Percentiles rank a stretch among this genome's conserved stretches.
Evolutionary conservation across 805 yeast genomes (phyloP).

Genomic region (Ogataea nitratoaversa): DNA sequence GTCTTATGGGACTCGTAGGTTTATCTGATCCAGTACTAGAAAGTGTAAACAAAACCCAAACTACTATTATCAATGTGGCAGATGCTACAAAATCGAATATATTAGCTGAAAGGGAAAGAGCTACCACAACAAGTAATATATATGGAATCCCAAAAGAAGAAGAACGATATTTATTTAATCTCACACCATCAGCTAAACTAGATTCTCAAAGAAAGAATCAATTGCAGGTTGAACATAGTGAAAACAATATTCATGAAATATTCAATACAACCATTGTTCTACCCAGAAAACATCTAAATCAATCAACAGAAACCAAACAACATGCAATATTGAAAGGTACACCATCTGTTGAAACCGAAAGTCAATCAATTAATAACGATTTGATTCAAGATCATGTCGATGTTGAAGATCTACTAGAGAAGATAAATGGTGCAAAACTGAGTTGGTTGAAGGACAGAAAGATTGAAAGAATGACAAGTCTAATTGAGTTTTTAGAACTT

Average conservation of each 20-base stretch:
- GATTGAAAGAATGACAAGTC: slow-evolving; percentile 9
- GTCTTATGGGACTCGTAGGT: not conserved
- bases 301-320: no score
- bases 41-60: slow-evolving; percentile 2
- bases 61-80: not conserved
- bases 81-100: slow-evolving; percentile 1
- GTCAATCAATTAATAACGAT: not conserved
- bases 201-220: not conserved
- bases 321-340: not conserved
- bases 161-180: slow-evolving; percentile 3
- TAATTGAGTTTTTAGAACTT: slow-evolving; percentile 19
- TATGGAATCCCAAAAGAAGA: not conserved
- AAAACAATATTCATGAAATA: slow-evolving; percentile 1
- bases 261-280: slow-evolving; percentile 2
- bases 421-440: not conserved
- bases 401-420: not conserved
- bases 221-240: not conserved
- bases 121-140: not conserved
- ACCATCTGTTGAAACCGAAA: not conserved
- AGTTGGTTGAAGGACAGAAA: slow-evolving; percentile 17
- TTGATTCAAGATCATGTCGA: no score
- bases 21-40: slow-evolving; percentile 2
- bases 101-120: not conserved
- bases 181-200: not conserved
- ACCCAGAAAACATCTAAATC: not conserved